A percentile compares a stretch with the other conserved stretches of the same genome.
phyloP scores from a whole-genome alignment of 257 asterid genomes.

The Thymus quinquecostatus region DNA sequence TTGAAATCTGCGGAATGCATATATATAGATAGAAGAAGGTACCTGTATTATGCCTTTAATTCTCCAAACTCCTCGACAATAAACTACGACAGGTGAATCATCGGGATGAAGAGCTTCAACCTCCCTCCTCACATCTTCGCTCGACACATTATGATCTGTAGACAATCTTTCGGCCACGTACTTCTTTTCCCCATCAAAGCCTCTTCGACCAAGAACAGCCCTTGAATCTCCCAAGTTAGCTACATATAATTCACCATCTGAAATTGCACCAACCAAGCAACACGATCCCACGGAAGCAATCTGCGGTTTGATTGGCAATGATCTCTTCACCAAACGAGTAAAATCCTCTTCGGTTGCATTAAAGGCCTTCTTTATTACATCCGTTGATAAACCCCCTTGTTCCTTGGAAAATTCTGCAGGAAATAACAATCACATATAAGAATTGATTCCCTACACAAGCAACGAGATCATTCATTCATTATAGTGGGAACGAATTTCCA shows the following conservation, averaged over 20 bases:
- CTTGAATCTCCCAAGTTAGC: conserved; percentile 97
- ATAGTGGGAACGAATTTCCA: neutral
- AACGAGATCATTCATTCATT: neutral
- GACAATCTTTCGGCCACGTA: conserved; percentile 87
- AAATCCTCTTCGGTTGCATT: conserved; percentile 91
- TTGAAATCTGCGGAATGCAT: neutral
- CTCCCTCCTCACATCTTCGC: conserved; percentile 82
- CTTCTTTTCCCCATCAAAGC: conserved; percentile 62
- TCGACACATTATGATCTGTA: conserved; percentile 87
- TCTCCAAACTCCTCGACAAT: conserved; percentile 95
- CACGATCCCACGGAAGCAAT: conserved; percentile 93
- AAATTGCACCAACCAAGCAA: conserved; percentile 87
- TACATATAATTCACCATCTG: conserved; percentile 69
- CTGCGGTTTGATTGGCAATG: conserved; percentile 66
- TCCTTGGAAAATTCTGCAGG: conserved; percentile 77
- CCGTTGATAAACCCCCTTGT: conserved; percentile 85
- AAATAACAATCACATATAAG: conserved; percentile 22
- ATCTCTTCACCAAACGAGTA: conserved; percentile 69
- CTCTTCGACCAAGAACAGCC: conserved; percentile 88
- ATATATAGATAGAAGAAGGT: conserved; percentile 19
- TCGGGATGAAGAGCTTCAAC: conserved; percentile 92
- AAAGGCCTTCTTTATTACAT: conserved; percentile 84
- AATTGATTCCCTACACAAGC: neutral
- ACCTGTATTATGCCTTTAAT: conserved; percentile 99
- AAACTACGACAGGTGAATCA: conserved; percentile 69